Percentiles rank a stretch among this genome's conserved stretches.
Evolutionary conservation across 495 filamentous ascomycete species (phyloP).

Genomic region (Aspergillus mulundensis): DNA sequence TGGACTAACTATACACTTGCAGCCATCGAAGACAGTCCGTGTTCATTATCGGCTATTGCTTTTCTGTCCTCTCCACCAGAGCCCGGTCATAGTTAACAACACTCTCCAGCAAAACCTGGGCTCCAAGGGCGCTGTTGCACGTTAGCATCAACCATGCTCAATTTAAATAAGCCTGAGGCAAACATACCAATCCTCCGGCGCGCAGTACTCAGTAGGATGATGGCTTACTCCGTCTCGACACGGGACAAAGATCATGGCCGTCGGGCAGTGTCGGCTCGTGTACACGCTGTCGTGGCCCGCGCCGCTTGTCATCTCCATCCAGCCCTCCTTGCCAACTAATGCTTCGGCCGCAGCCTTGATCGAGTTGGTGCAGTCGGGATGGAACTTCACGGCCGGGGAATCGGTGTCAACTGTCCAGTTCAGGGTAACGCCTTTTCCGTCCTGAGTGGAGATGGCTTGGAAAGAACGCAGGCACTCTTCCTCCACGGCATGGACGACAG

Average conservation of each 20-base stretch:
- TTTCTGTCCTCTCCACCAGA: too few relatives aligned
- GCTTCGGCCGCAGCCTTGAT: conserved; percentile 53
- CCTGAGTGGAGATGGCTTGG: conserved; percentile 43
- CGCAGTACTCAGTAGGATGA: conserved; percentile 57
- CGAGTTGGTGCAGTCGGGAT: conserved; percentile 56
- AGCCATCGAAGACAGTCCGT: too few relatives aligned
- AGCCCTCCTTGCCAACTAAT: conserved; percentile 34
- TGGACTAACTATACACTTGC: too few relatives aligned
- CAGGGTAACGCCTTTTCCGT: conserved; percentile 43
- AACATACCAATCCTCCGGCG: conserved; percentile 51
- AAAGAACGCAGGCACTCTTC: conserved; percentile 43
- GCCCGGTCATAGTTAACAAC: conserved; percentile 32
- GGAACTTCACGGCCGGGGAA: conserved; percentile 60
- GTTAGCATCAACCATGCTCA: conserved; percentile 5
- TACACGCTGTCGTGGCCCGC: conserved; percentile 61
- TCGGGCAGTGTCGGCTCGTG: conserved; percentile 51
- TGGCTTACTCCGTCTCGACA: conserved; percentile 59
- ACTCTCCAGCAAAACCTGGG: conserved; percentile 32
- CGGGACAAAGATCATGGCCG: conserved; percentile 63
- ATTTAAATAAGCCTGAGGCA: background rate
- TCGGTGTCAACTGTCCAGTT: conserved; percentile 53
- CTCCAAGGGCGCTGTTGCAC: conserved; percentile 28
- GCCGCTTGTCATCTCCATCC: conserved; percentile 46
- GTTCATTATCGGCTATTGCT: too few relatives aligned
- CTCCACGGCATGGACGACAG: conserved; percentile 50